These are phyloP conservation scores for Cutaneotrichosporon dermatis DNA, from an alignment of 1,284 basidiomycete species.

Conservation along the genomic window DNA sequence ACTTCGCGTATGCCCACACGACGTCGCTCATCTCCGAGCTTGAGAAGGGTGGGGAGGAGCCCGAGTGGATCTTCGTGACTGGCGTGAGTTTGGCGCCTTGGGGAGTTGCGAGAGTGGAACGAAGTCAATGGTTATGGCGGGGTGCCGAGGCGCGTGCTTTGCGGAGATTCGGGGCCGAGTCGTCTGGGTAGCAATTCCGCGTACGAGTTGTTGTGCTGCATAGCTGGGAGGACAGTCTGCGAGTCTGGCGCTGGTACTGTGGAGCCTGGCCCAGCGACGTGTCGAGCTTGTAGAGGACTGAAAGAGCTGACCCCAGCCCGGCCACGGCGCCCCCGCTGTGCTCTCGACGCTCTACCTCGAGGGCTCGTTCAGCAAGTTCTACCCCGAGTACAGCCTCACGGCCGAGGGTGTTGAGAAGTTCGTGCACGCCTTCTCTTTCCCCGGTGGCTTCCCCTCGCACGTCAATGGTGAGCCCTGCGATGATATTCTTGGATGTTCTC, in stretches of 20 bases:
- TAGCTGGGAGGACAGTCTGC: too few species aligned
- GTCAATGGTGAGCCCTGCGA: slow-evolving; percentile 34
- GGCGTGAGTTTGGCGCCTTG: slow-evolving; percentile 28
- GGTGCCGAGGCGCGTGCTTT: too few species aligned
- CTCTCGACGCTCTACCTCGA: slow-evolving; percentile 78
- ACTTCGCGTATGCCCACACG: slow-evolving; percentile 72
- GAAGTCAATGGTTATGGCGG: too few species aligned
- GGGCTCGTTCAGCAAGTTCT: slow-evolving; percentile 80
- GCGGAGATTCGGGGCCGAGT: too few species aligned
- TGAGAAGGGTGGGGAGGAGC: slow-evolving; percentile 52
- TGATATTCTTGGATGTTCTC: too few species aligned
- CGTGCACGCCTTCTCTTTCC: slow-evolving; percentile 50
- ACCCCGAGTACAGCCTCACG: slow-evolving; percentile 65
- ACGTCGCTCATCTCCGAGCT: slow-evolving; percentile 61
- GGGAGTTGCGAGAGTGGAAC: too few species aligned
- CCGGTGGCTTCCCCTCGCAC: slow-evolving; percentile 53
- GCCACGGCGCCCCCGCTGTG: slow-evolving; percentile 79
- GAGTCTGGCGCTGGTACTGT: too few species aligned
- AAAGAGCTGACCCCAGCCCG: slow-evolving; percentile 34
- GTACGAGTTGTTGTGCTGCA: too few species aligned
- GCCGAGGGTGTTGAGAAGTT: slow-evolving; percentile 58
- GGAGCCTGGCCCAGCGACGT: too few species aligned
- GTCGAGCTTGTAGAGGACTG: too few species aligned
- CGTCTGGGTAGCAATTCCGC: too few species aligned
- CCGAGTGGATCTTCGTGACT: slow-evolving; percentile 58